Percentiles rank a stretch among this genome's conserved stretches.
These are phyloP conservation scores for Larix sibirica DNA, from an alignment of 83 land plant genomes.

Conservation along the genomic window DNA sequence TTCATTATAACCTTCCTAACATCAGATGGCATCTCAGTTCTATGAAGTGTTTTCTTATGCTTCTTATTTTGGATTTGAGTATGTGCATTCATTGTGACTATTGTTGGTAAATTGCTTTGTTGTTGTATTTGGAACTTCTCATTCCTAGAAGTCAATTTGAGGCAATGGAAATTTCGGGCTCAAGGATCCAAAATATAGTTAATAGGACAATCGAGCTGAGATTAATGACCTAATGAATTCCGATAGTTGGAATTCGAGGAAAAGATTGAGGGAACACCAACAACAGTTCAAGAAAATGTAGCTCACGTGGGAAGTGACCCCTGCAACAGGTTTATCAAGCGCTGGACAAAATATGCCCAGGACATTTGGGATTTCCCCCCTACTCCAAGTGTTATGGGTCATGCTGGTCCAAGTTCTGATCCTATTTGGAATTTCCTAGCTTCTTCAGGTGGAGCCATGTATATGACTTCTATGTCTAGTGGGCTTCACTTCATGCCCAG, in stretches of 20 bases:
- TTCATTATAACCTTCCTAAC: too few relatives aligned
- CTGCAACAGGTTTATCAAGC: constrained; percentile 14
- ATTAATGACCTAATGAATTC: too few relatives aligned
- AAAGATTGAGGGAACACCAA: constrained; percentile 20
- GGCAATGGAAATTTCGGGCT: too few relatives aligned
- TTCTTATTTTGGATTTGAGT: too few relatives aligned
- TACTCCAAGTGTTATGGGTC: constrained; percentile 4
- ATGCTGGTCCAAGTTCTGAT: not conserved
- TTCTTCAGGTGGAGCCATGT: constrained; percentile 14
- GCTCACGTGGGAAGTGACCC: constrained; percentile 26
- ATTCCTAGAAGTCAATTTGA: too few relatives aligned
- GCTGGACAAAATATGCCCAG: constrained; percentile 22
- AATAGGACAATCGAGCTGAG: too few relatives aligned
- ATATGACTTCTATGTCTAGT: not conserved
- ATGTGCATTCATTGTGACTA: too few relatives aligned
- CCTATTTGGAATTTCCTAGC: constrained; percentile 43
- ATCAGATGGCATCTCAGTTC: too few relatives aligned
- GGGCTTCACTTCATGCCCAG: not conserved
- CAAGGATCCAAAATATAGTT: too few relatives aligned
- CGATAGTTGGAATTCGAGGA: constrained; percentile 13
- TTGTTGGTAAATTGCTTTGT: too few relatives aligned
- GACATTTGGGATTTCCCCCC: constrained; percentile 44
- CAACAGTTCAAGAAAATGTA: constrained; percentile 22
- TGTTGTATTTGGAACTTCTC: too few relatives aligned
- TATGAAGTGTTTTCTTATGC: too few relatives aligned